Conservation (phyloP, 78 protist genomes). For the Dictyostelium purpureum region DNA sequence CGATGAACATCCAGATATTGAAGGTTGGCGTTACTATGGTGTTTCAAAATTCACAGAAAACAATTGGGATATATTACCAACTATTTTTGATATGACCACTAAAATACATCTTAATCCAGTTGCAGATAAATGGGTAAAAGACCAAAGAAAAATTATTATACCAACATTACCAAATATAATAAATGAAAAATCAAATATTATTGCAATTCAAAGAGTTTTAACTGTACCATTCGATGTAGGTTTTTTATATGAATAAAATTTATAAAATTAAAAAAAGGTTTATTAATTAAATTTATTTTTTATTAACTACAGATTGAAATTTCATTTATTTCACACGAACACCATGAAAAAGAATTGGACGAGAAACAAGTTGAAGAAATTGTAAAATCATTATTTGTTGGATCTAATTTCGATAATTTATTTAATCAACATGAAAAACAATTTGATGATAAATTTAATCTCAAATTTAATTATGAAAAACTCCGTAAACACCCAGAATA, state of each 20-base stretch:
- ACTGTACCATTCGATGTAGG: constrained; percentile 65
- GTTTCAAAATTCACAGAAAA: not conserved
- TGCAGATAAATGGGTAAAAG: not conserved
- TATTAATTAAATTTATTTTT: not conserved
- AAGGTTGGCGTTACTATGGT: constrained; percentile 42
- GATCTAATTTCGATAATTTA: not conserved
- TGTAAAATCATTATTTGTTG: not conserved
- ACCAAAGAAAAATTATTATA: not conserved
- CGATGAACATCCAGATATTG: not conserved
- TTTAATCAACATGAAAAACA: not conserved
- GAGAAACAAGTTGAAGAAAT: not conserved
- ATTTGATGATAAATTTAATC: constrained; percentile 41
- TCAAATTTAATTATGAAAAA: not conserved
- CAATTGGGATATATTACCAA: not conserved
- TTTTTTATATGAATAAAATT: not conserved
- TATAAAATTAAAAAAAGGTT: not conserved
- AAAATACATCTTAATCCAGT: not conserved
- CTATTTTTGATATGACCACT: constrained; percentile 15
- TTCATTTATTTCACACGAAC: constrained; percentile 38
- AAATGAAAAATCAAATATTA: not conserved
- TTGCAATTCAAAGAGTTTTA: constrained; percentile 58
- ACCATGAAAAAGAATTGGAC: not conserved
- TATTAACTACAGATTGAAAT: constrained; percentile 25
- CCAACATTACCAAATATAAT: constrained; percentile 61
- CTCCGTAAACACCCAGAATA: not conserved